Percentiles rank a stretch among this genome's conserved stretches.
phyloP scores from a whole-genome alignment of 768 basidiomycete genomes.

The Kondoa malvinella region DNA sequence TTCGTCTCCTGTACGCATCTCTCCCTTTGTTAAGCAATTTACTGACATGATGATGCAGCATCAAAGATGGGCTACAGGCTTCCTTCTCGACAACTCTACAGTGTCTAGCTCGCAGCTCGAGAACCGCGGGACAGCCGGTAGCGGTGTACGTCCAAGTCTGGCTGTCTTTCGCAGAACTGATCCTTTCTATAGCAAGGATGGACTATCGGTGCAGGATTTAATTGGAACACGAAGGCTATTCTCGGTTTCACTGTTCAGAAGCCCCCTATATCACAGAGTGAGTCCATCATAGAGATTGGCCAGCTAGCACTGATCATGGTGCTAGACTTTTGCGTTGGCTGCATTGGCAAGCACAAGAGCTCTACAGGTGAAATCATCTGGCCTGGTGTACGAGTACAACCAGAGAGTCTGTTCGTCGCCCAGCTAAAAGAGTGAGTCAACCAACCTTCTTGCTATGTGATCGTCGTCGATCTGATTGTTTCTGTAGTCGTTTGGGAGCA shows the following conservation, averaged over 20 bases:
- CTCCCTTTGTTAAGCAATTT: no score
- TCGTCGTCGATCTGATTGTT: background rate
- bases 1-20: background rate
- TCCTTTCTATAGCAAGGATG: background rate
- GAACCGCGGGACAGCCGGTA: background rate
- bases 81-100: background rate
- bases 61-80: constrained; percentile 5
- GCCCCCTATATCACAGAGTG: background rate
- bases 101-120: background rate
- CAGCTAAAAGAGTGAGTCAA: background rate
- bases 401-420: background rate
- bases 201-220: background rate
- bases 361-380: background rate
- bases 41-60: background rate
- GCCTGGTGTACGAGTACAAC: background rate
- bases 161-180: background rate
- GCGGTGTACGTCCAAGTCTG: background rate
- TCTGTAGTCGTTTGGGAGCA: background rate
- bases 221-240: background rate
- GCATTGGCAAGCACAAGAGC: background rate
- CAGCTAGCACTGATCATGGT: background rate
- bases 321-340: constrained; percentile 1
- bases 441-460: background rate
- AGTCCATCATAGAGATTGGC: background rate
- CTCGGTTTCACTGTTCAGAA: background rate